Evolutionary conservation across 2,329 filamentous ascomycete species (phyloP).

Genomic region (Phyllachora maydis): DNA sequence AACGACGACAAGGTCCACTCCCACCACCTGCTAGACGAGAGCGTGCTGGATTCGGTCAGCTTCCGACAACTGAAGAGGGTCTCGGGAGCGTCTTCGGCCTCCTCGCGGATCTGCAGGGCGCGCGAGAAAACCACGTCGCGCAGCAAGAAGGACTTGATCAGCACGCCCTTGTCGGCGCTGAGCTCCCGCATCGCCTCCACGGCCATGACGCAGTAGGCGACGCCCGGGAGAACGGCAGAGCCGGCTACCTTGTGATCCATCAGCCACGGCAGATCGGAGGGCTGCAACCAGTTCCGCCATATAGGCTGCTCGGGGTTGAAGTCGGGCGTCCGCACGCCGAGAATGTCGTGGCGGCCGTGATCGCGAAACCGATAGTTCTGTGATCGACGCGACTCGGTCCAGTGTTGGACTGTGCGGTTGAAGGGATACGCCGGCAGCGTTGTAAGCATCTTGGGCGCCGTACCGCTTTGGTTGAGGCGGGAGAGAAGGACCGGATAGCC

Average conservation of each 20-base stretch:
- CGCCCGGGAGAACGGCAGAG: constrained; percentile 15
- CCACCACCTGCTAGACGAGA: background rate
- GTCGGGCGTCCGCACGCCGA: constrained; percentile 1
- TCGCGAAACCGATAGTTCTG: background rate
- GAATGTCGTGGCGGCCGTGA: background rate
- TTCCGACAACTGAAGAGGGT: background rate
- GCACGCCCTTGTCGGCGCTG: constrained; percentile 1
- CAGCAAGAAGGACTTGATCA: background rate
- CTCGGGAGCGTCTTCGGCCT: background rate
- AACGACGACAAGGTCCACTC: background rate
- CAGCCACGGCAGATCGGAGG: constrained; percentile 13
- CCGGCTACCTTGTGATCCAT: constrained; percentile 11
- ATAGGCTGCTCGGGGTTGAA: constrained; percentile 1
- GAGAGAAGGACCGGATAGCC: background rate
- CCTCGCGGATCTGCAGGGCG: background rate
- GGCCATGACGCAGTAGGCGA: constrained; percentile 17
- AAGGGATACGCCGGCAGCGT: background rate
- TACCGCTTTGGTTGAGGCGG: background rate
- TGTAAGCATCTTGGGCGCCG: background rate
- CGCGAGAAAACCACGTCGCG: background rate
- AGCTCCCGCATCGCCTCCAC: constrained; percentile 15
- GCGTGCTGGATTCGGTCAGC: background rate
- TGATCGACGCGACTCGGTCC: background rate
- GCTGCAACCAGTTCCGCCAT: constrained; percentile 9
- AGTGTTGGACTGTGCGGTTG: background rate